A percentile compares a stretch with the other conserved stretches of the same genome.
Evolutionary conservation across 2,329 filamentous ascomycete species (phyloP).

Genomic region (Graphilbum sp.): DNA sequence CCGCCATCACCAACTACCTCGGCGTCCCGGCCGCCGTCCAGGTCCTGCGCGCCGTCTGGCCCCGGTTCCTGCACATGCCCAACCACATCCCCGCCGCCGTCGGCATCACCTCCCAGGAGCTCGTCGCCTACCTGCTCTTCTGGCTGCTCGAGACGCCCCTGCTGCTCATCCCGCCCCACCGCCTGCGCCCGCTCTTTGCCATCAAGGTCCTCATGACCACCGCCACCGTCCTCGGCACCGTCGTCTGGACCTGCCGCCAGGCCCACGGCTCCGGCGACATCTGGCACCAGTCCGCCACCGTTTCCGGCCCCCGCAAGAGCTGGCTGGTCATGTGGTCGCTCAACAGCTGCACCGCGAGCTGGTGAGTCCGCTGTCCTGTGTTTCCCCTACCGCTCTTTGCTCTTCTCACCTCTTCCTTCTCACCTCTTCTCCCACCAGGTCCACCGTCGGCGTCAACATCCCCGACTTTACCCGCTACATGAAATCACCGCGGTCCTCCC

Average conservation of each 20-base stretch:
- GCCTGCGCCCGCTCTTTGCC: conserved; percentile 29
- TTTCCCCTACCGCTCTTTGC: background rate
- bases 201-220: conserved; percentile 13
- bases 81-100: conserved; percentile 22
- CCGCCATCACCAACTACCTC: conserved; percentile 17
- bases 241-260: conserved; percentile 69
- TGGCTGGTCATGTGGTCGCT: conserved; percentile 17
- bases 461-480: conserved; percentile 22
- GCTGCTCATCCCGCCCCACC: conserved; percentile 31
- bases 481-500: conserved; percentile 20
- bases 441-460: conserved; percentile 33
- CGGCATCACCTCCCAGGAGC: conserved; percentile 31
- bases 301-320: background rate
- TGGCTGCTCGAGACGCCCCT: conserved; percentile 32
- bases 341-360: background rate
- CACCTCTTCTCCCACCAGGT: too few relatives aligned
- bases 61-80: conserved; percentile 21
- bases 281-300: conserved; percentile 1
- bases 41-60: conserved; percentile 22
- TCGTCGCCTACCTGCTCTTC: conserved; percentile 34
- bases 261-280: conserved; percentile 10
- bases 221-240: background rate
- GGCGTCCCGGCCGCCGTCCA: conserved; percentile 16
- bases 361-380: background rate
- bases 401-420: background rate